These are phyloP conservation scores for Zelonia costaricensis DNA, from an alignment of 208 protist genomes.

Conservation along the genomic window DNA sequence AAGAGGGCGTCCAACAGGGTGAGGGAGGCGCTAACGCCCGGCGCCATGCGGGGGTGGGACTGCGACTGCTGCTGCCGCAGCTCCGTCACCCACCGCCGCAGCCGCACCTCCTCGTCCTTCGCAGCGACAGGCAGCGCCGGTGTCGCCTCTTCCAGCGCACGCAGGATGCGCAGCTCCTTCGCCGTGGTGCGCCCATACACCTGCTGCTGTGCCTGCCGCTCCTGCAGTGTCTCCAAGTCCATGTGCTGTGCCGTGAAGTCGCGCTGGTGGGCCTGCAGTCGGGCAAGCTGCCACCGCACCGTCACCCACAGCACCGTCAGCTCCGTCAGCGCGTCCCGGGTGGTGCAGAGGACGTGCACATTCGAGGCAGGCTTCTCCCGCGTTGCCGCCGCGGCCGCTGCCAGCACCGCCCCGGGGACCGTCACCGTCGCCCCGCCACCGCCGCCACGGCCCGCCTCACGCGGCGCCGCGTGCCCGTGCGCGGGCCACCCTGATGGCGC, in stretches of 20 bases:
- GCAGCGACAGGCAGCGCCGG: slow-evolving; percentile 46
- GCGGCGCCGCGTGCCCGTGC: background rate
- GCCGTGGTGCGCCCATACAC: slow-evolving; percentile 68
- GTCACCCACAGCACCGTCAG: slow-evolving; percentile 55
- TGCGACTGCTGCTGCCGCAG: slow-evolving; percentile 16
- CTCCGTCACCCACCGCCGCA: slow-evolving; percentile 44
- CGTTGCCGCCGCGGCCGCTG: slow-evolving; percentile 13
- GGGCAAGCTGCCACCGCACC: slow-evolving; percentile 58
- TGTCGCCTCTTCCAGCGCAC: slow-evolving; percentile 46
- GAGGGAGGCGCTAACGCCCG: slow-evolving; percentile 31
- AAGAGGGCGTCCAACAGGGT: slow-evolving; percentile 57
- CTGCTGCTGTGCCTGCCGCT: slow-evolving; percentile 58
- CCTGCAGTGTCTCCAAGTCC: slow-evolving; percentile 63
- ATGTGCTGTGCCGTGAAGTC: slow-evolving; percentile 47
- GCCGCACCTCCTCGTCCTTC: slow-evolving; percentile 58
- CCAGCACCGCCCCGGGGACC: background rate
- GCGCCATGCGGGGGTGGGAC: background rate
- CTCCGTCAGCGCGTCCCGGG: slow-evolving; percentile 69
- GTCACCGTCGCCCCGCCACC: background rate
- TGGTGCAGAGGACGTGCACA: slow-evolving; percentile 20
- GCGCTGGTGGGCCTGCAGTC: slow-evolving; percentile 41
- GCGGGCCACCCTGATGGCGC: background rate
- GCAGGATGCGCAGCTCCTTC: slow-evolving; percentile 74
- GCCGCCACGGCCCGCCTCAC: background rate
- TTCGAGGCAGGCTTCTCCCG: too few species aligned